These are phyloP conservation scores for Pichia californica DNA, from an alignment of 805 yeast genomes.

Conservation along the genomic window DNA sequence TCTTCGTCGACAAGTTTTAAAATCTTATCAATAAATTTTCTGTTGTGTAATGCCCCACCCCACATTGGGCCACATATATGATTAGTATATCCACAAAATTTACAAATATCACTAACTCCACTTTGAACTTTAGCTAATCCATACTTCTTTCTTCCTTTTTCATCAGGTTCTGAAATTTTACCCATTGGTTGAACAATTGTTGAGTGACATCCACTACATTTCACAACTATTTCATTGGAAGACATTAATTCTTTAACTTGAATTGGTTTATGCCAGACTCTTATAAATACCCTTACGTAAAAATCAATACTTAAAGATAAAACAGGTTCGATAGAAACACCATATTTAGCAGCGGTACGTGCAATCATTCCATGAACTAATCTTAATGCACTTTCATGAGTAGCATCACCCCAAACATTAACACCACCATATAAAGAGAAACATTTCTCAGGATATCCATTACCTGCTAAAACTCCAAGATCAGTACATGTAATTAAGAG, in stretches of 20 bases:
- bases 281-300: constrained; percentile 80
- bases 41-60: constrained; percentile 72
- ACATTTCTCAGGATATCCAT: constrained; percentile 95
- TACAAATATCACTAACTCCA: constrained; percentile 54
- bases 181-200: constrained; percentile 72
- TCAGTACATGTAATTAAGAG: constrained; percentile 93
- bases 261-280: constrained; percentile 71
- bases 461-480: constrained; percentile 91
- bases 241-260: constrained; percentile 75
- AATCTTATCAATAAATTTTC: constrained; percentile 57
- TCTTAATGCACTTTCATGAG: constrained; percentile 91
- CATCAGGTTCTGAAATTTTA: constrained; percentile 34
- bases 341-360: constrained; percentile 83
- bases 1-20: constrained; percentile 41
- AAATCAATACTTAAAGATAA: constrained; percentile 84
- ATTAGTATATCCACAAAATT: constrained; percentile 59
- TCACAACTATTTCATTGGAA: constrained; percentile 68
- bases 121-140: constrained; percentile 58
- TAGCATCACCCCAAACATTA: constrained; percentile 75
- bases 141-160: constrained; percentile 34
- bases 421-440: constrained; percentile 92
- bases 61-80: constrained; percentile 97
- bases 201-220: constrained; percentile 85
- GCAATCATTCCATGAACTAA: constrained; percentile 73
- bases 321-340: constrained; percentile 80